A percentile compares a stretch with the other conserved stretches of the same genome.
phyloP scores from a whole-genome alignment of 139 green algal species.

The Tetradesmus obliquus region DNA sequence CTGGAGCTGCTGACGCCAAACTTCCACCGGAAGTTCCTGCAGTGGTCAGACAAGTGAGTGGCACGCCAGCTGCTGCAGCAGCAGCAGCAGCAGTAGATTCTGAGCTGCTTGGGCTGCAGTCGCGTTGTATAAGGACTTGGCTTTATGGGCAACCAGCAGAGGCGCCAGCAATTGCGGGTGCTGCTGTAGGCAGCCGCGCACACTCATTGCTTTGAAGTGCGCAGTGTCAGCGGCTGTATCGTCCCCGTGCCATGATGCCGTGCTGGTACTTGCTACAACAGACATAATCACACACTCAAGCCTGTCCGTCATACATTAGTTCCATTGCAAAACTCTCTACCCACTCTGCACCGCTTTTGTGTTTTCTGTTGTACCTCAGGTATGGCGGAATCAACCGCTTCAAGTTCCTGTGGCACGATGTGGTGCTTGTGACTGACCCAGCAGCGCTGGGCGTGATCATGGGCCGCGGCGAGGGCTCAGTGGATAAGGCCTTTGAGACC shows the following conservation, averaged over 20 bases:
- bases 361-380: background rate
- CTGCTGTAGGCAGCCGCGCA: too few relatives aligned
- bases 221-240: too few relatives aligned
- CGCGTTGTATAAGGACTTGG: too few relatives aligned
- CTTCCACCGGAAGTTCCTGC: conserved; percentile 51
- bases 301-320: too few relatives aligned
- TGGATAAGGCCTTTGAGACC: conserved; percentile 54
- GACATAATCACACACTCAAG: too few relatives aligned
- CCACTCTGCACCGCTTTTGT: too few relatives aligned
- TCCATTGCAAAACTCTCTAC: too few relatives aligned
- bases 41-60: conserved; percentile 6
- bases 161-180: too few relatives aligned
- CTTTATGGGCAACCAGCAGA: too few relatives aligned
- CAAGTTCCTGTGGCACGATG: conserved; percentile 55
- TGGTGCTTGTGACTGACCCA: conserved; percentile 59
- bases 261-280: too few relatives aligned
- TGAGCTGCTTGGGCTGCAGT: background rate
- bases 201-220: too few relatives aligned
- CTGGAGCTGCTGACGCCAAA: conserved; percentile 54
- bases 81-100: background rate
- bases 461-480: conserved; percentile 49
- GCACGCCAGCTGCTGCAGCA: background rate
- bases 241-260: too few relatives aligned
- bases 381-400: conserved; percentile 55
- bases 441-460: conserved; percentile 50